A percentile compares a stretch with the other conserved stretches of the same genome.
Evolutionary conservation across 805 yeast species (phyloP).

Genomic region (Kregervanrija pseudodelftensis): DNA sequence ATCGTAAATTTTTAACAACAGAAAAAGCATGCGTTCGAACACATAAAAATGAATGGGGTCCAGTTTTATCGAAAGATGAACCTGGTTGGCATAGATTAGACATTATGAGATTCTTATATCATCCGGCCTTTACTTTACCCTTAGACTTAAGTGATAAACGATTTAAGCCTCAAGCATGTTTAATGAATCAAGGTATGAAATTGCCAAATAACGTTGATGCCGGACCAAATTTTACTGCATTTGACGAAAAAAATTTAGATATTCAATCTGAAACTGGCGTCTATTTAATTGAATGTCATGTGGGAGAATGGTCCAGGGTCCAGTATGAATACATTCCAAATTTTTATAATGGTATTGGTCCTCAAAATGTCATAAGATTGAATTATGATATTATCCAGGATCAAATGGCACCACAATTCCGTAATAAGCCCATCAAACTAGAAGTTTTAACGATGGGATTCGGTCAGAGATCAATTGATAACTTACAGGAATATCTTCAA

Average conservation of each 20-base stretch:
- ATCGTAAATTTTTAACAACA: constrained; percentile 71
- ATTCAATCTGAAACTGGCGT: constrained; percentile 60
- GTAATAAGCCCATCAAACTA: constrained; percentile 36
- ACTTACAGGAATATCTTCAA: constrained; percentile 34
- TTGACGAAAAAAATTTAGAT: constrained; percentile 37
- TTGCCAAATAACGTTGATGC: constrained; percentile 26
- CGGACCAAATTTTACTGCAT: constrained; percentile 40
- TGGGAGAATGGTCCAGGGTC: constrained; percentile 52
- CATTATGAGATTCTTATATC: constrained; percentile 66
- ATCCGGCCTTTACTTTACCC: constrained; percentile 73
- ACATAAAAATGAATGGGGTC: constrained; percentile 39
- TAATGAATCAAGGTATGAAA: constrained; percentile 25
- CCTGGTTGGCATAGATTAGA: constrained; percentile 89
- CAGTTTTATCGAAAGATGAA: constrained; percentile 50
- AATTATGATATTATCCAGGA: constrained; percentile 39
- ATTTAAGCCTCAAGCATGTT: constrained; percentile 29
- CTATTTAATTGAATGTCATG: constrained; percentile 63
- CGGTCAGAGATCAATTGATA: constrained; percentile 44
- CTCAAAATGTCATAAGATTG: constrained; percentile 44
- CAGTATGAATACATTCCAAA: constrained; percentile 56
- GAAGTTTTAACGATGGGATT: constrained; percentile 56
- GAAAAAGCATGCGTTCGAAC: constrained; percentile 57
- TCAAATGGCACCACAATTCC: constrained; percentile 28
- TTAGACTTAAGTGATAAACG: constrained; percentile 42
- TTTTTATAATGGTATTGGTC: constrained; percentile 52